Conservation (phyloP, 2,329 filamentous ascomycete genomes). For the Colletotrichum sp. region DNA sequence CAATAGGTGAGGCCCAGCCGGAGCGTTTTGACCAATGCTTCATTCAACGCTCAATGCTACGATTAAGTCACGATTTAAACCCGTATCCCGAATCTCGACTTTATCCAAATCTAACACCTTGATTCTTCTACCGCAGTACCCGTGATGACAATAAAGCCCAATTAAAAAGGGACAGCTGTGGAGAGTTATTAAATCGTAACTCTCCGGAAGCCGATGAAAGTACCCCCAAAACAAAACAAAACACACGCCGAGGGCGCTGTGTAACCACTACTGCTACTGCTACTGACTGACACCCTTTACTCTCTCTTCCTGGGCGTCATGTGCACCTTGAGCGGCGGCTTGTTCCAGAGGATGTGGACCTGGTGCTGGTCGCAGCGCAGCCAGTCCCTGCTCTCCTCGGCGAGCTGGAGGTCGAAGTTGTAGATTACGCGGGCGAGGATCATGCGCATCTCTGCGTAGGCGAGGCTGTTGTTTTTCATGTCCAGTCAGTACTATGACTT, state of each 20-base stretch:
- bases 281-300: not conserved
- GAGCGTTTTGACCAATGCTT: too few species aligned
- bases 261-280: not conserved
- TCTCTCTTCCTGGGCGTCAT: not conserved
- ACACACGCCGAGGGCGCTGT: too few species aligned
- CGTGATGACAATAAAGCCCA: not conserved
- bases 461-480: not conserved
- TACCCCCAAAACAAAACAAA: too few species aligned
- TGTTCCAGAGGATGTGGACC: not conserved
- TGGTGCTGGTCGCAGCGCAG: not conserved
- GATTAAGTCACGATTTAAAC: not conserved
- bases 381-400: not conserved
- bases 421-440: conserved; percentile 6
- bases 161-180: not conserved
- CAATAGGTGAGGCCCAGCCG: too few species aligned
- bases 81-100: not conserved
- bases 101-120: not conserved
- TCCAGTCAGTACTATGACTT: too few species aligned
- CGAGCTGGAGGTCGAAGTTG: conserved; percentile 11
- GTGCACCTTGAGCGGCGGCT: conserved; percentile 12
- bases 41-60: not conserved
- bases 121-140: not conserved
- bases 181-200: not conserved
- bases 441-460: conserved; percentile 16
- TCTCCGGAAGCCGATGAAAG: not conserved